A percentile compares a stretch with the other conserved stretches of the same genome.
phyloP scores from a whole-genome alignment of 2,329 filamentous ascomycete species.

The Fonsecaea monophora region DNA sequence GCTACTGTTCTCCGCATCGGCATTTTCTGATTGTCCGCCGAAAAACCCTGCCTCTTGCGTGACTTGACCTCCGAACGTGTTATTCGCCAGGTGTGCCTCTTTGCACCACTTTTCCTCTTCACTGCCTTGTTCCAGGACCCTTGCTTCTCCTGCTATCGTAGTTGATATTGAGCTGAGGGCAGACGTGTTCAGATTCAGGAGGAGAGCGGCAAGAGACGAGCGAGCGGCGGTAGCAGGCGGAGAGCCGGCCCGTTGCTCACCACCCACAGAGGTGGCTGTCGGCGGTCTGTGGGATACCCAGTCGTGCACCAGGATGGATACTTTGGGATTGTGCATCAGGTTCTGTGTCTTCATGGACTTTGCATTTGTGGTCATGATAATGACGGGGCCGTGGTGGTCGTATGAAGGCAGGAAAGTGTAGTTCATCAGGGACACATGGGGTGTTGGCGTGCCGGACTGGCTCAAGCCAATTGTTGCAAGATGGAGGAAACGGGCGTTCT shows the following conservation, averaged over 20 bases:
- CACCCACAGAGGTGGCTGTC: slow-evolving; percentile 63
- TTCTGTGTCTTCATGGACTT: slow-evolving; percentile 76
- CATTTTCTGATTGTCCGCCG: slow-evolving; percentile 46
- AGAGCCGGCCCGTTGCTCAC: slow-evolving; percentile 61
- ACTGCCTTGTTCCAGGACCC: slow-evolving; percentile 72
- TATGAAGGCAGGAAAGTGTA: slow-evolving; percentile 85
- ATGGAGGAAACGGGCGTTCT: slow-evolving; percentile 96
- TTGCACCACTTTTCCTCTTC: slow-evolving; percentile 87
- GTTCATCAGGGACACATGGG: slow-evolving; percentile 97
- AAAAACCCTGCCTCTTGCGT: slow-evolving; percentile 57
- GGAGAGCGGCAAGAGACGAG: slow-evolving; percentile 78
- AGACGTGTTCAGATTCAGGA: slow-evolving; percentile 89
- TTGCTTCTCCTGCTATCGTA: slow-evolving; percentile 88
- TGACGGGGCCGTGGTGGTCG: slow-evolving; percentile 66
- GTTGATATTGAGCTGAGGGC: slow-evolving; percentile 87
- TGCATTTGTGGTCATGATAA: slow-evolving; percentile 90
- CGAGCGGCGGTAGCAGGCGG: slow-evolving; percentile 67
- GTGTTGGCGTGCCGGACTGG: slow-evolving; percentile 66
- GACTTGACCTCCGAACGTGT: slow-evolving; percentile 73
- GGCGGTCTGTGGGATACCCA: slow-evolving; percentile 94
- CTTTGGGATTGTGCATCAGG: slow-evolving; percentile 80
- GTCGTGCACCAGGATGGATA: slow-evolving; percentile 95
- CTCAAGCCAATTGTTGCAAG: slow-evolving; percentile 75
- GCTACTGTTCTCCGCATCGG: slow-evolving; percentile 46
- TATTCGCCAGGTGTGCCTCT: slow-evolving; percentile 85